Percentiles rank a stretch among this genome's conserved stretches.
phyloP scores from a whole-genome alignment of 495 filamentous ascomycete species.

The Pyrenopolyporus hunteri region DNA sequence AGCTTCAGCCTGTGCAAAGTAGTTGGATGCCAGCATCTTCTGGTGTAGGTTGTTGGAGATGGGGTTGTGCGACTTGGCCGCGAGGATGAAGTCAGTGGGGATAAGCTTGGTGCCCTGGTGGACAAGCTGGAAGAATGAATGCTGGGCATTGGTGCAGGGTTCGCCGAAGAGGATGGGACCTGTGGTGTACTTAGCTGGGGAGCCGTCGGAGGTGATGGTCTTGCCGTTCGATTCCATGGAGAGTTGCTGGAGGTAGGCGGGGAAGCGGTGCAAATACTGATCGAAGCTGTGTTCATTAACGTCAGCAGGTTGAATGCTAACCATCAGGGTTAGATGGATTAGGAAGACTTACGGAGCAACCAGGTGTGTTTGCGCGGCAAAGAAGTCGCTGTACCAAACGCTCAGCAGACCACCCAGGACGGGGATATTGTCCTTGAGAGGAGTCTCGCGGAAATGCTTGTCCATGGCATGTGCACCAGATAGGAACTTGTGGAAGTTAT shows the following conservation, averaged over 20 bases:
- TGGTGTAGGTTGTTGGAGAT: conserved; percentile 91
- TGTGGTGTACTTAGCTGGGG: conserved; percentile 96
- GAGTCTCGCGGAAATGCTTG: conserved; percentile 91
- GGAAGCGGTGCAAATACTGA: conserved; percentile 98
- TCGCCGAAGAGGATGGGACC: conserved; percentile 94
- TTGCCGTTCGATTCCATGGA: conserved; percentile 99
- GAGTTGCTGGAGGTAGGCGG: conserved; percentile 96
- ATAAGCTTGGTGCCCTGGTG: conserved; percentile 99
- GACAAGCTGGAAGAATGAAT: conserved; percentile 99
- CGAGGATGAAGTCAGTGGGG: conserved; percentile 96
- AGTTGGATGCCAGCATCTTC: conserved; percentile 98
- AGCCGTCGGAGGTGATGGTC: conserved; percentile 87
- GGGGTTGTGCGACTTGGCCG: conserved; percentile 95
- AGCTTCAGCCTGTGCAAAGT: conserved; percentile 96
- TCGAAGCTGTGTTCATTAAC: conserved; percentile 73
- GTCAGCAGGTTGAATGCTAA: conserved; percentile 26
- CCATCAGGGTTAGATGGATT: not conserved
- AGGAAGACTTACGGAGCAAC: conserved; percentile 74
- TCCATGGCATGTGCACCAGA: conserved; percentile 97
- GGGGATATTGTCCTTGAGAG: conserved; percentile 93
- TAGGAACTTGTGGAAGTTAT: conserved; percentile 97
- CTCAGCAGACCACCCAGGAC: conserved; percentile 89
- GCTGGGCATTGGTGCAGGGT: conserved; percentile 98
- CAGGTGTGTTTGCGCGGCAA: conserved; percentile 94
- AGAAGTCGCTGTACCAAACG: conserved; percentile 99